Base-by-base conservation (phyloP, 2,329 filamentous ascomycete species). In the Fusarium stilboides region DNA sequence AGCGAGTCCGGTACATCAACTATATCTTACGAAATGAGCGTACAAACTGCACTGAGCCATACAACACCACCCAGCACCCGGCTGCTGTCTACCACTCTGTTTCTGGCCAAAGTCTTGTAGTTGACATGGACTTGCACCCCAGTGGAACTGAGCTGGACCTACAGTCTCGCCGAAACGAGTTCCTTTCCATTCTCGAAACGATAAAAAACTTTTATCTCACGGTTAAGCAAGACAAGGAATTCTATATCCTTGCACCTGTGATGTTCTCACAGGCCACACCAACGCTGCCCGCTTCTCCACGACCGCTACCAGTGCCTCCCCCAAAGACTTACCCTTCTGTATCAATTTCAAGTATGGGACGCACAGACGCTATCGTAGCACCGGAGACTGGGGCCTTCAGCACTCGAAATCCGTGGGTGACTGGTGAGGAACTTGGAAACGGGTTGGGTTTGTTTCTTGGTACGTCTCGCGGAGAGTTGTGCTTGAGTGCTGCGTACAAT, bases 361-460 rank as follows among this genome's bases (percentile, higher is more conserved):
- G 68, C 0, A 61, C 82, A 3, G 81, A 84, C 22, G 57, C 65
- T 10, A 73, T 82, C 1, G 74, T 84, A 2, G 31, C 55, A 0
- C 73, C 74, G 1, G 65, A 59, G 4, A 66, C 68, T 4, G 79
- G 77, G 0, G 24, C 39, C 0, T 72, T 83, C 2, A 70, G 76
- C 13, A 61, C 79, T 0, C 47, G 75, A 3, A 67, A 80, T 14
- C 80, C 81, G 1, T 84, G 83, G 82, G 81, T 83, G 0, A 83
- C 81, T 0, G 82, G 82, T 0, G 82, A 84, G 56, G 82, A 84
- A 57, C 70, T 84, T 3, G 76, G 80, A 0, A 83, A 71, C 26
- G 76, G 78, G 0, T 19, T 79, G 15, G 79, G 72, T 0, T n/a
- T 84, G n/a, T 84, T 81, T 37, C 61, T 84, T 19, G 81, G 78